Percentiles rank a stretch among this genome's conserved stretches.
phyloP scores from a whole-genome alignment of 2,329 filamentous ascomycete species.

The Aspergillus hortae region DNA sequence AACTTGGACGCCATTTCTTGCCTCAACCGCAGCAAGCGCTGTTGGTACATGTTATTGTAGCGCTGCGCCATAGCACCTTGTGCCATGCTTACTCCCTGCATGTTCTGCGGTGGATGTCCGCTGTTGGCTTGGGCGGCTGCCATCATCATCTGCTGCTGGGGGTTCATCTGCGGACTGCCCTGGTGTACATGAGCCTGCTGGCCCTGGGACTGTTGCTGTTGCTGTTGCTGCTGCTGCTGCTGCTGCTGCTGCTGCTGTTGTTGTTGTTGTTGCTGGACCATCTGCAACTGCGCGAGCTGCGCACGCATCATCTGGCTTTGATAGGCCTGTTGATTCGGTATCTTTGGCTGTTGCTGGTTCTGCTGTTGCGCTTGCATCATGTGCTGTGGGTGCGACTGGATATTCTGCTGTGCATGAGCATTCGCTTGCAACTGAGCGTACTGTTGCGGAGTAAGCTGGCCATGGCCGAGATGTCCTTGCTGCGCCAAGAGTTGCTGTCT shows the following conservation, averaged over 20 bases:
- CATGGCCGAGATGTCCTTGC: constrained; percentile 30
- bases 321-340: constrained; percentile 32
- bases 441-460: constrained; percentile 39
- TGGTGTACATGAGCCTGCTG: constrained; percentile 28
- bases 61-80: constrained; percentile 28
- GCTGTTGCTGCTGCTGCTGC: constrained; percentile 26
- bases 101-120: constrained; percentile 30
- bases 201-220: constrained; percentile 21
- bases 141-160: constrained; percentile 37
- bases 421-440: constrained; percentile 42
- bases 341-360: constrained; percentile 28
- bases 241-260: constrained; percentile 24
- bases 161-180: constrained; percentile 31
- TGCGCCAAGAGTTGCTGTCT: constrained; percentile 39
- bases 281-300: constrained; percentile 38
- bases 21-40: constrained; percentile 32
- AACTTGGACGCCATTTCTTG: constrained; percentile 36
- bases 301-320: constrained; percentile 37
- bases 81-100: constrained; percentile 24
- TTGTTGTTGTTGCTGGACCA: constrained; percentile 32
- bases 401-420: constrained; percentile 46
- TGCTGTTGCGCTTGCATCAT: constrained; percentile 36
- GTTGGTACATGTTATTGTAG: constrained; percentile 36
- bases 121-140: constrained; percentile 39
- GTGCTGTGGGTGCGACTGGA: constrained; percentile 41